Evolutionary conservation across 2,329 filamentous ascomycete species (phyloP), one percentile per base, ranked within the genome.

Genomic region (Drechslera avenae): DNA sequence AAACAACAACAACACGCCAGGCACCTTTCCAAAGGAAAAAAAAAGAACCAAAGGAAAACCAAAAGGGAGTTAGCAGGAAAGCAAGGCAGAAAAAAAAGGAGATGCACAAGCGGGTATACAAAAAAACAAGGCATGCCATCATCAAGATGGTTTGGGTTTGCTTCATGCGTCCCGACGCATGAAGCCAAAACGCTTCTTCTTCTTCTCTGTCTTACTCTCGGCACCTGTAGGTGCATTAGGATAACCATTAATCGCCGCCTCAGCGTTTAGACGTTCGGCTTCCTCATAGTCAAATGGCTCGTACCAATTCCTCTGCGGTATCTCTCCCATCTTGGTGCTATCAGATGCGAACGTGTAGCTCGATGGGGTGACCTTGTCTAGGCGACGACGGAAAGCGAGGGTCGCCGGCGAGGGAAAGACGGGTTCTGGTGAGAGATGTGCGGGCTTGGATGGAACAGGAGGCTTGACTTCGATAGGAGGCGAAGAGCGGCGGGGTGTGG

Each of bases 311-410:
- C 73, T 68, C 62, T 77, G 63, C 4, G 78, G 77, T 5, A 80
- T 79, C 56, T 79, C 78, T 35, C 78, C 78, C 7, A 80, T 65
- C 61, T 78, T 78, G 3, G 78, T 80, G 60, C 75, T 76, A 16
- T 74, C 74, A 9, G 75, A 76, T 4, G 75, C 73, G 46, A 78
- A 73, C 1, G 76, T 78, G 47, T 76, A 76, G 31, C 66, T 69
- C 7, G 73, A 77, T 5, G 69, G 73, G 2, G 73, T 76, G 0
- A 56, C 45, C 40, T 73, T 72, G 34, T 75, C 71, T 7, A 67
- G 52, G 47, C 67, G 59, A 19, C 72, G 68, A 16, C 61, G 61
- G 9, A 62, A 34, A 44, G 41, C 41, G 37, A 48, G 28, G 12
- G 47, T 48, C 8, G 50, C 32, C 10, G 48, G 43, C 1, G 50